Conservation (phyloP, 2,329 filamentous ascomycete species). For the Arthrobotrys sphaeroides region DNA sequence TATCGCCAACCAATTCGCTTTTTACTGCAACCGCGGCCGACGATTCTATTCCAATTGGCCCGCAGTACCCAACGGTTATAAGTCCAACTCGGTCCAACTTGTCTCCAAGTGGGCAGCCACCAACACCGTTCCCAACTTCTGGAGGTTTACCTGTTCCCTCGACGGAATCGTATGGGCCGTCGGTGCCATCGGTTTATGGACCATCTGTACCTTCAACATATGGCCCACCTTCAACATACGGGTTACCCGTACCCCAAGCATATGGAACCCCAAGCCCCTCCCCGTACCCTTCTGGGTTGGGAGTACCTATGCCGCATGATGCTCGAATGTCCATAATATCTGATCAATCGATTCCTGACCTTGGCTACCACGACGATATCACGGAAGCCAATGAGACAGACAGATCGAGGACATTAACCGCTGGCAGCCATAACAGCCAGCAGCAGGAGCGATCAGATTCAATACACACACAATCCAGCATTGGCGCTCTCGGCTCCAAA, state of each 20-base stretch:
- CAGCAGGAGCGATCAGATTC: conserved; percentile 22
- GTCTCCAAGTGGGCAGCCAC: background rate
- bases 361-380: conserved; percentile 2
- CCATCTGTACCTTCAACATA: conserved; percentile 25
- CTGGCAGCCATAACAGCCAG: background rate
- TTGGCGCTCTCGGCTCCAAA: conserved; percentile 30
- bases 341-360: conserved; percentile 25
- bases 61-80: conserved; percentile 12
- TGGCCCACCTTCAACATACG: conserved; percentile 17
- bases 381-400: background rate
- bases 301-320: background rate
- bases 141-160: conserved; percentile 31
- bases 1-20: conserved; percentile 17
- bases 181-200: conserved; percentile 24
- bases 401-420: conserved; percentile 10
- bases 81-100: conserved; percentile 22
- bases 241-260: conserved; percentile 22
- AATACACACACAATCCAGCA: conserved; percentile 26
- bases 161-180: conserved; percentile 31
- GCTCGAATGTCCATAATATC: conserved; percentile 29
- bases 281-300: conserved; percentile 20
- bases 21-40: conserved; percentile 9
- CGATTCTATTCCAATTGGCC: conserved; percentile 6
- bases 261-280: conserved; percentile 10
- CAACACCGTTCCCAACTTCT: conserved; percentile 16